A percentile compares a stretch with the other conserved stretches of the same genome.
phyloP scores from a whole-genome alignment of 306 rosid genomes.

The Cercis canadensis region DNA sequence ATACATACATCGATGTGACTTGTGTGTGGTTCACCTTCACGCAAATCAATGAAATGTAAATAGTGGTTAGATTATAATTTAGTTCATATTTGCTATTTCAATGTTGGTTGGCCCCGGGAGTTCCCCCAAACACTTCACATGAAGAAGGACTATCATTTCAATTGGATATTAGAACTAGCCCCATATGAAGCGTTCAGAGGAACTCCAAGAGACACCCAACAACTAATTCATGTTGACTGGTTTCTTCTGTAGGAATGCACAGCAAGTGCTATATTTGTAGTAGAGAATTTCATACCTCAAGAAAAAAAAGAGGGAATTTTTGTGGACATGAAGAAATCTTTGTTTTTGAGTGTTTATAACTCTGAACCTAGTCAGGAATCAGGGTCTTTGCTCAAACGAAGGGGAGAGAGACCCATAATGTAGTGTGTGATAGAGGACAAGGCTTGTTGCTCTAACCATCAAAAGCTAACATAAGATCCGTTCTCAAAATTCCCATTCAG shows the following conservation, averaged over 20 bases:
- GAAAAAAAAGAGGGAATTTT: background rate
- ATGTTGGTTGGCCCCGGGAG: slow-evolving; percentile 27
- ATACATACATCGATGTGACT: background rate
- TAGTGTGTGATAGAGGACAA: background rate
- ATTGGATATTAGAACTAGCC: too few relatives aligned
- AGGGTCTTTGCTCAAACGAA: too few relatives aligned
- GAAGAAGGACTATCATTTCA: background rate
- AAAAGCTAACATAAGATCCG: slow-evolving; percentile 3
- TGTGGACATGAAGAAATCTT: background rate
- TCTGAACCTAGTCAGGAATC: too few relatives aligned
- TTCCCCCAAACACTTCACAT: slow-evolving; percentile 42
- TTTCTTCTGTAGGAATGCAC: slow-evolving; percentile 1
- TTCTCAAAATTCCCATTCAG: background rate
- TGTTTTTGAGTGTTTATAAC: too few relatives aligned
- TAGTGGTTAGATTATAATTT: too few relatives aligned
- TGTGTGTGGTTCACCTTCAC: too few relatives aligned
- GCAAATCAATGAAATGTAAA: too few relatives aligned
- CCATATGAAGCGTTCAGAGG: slow-evolving; percentile 40
- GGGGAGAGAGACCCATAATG: background rate
- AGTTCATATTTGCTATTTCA: background rate
- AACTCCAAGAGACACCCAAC: slow-evolving; percentile 42
- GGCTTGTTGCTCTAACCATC: background rate
- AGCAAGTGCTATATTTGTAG: background rate
- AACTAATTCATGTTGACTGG: background rate
- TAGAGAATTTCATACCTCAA: background rate